A percentile compares a stretch with the other conserved stretches of the same genome.
Evolutionary conservation across 148 eudicot genomes (phyloP).

Genomic region (Rhododendron henanense): DNA sequence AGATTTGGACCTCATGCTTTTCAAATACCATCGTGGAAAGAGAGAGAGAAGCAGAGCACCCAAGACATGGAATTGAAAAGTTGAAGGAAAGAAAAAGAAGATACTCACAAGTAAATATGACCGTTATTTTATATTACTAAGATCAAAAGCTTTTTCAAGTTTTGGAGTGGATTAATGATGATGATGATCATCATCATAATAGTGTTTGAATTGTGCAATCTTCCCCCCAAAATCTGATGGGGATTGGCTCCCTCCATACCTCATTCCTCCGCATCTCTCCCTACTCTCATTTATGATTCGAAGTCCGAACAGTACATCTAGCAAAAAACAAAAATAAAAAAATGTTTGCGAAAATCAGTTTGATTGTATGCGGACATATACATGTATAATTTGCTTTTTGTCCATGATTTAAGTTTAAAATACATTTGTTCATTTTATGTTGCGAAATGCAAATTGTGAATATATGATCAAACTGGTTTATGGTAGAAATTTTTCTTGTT

Average conservation of each 20-base stretch:
- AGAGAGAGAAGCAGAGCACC: background rate
- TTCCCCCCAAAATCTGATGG: background rate
- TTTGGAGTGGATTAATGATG: background rate
- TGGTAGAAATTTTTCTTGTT: background rate
- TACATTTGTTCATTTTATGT: no score
- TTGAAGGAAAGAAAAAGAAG: background rate
- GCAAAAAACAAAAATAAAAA: background rate
- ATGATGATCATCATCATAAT: background rate
- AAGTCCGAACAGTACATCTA: background rate
- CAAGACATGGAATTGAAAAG: background rate
- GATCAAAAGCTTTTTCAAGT: background rate
- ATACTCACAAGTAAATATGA: background rate
- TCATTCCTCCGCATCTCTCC: background rate
- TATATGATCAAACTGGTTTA: background rate
- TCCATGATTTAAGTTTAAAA: background rate
- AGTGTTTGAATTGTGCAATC: background rate
- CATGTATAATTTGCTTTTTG: background rate
- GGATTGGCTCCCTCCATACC: background rate
- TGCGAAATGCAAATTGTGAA: background rate
- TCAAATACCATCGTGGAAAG: background rate
- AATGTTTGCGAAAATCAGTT: background rate
- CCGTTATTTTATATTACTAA: background rate
- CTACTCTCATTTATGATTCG: background rate
- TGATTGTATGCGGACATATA: background rate
- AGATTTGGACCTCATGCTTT: constrained; percentile 4